Evolutionary conservation across 2,329 filamentous ascomycete species (phyloP).

Genomic region (Xylariales sp.): DNA sequence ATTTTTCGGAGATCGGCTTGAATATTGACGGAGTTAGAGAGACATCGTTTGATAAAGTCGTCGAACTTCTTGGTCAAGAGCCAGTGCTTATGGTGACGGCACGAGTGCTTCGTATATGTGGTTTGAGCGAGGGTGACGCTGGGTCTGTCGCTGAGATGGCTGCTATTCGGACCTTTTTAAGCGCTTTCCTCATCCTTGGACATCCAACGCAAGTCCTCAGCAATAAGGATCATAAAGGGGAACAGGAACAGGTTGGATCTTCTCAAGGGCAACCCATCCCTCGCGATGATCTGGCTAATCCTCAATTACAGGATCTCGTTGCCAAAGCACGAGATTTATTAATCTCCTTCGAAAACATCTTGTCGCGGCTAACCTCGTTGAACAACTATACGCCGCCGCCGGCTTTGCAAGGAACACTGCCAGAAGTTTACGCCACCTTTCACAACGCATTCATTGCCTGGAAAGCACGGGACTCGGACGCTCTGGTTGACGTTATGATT

Average conservation of each 20-base stretch:
- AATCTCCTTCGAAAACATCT: conserved; percentile 79
- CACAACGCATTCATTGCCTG: conserved; percentile 84
- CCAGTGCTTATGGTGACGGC: conserved; percentile 74
- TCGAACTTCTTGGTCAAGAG: conserved; percentile 73
- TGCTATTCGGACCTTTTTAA: conserved; percentile 79
- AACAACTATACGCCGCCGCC: conserved; percentile 76
- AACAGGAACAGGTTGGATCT: conserved; percentile 67
- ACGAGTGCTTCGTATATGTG: conserved; percentile 75
- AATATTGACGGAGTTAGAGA: conserved; percentile 77
- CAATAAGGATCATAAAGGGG: conserved; percentile 73
- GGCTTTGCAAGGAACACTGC: conserved; percentile 70
- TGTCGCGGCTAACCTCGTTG: conserved; percentile 72
- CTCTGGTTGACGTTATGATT: conserved; percentile 86
- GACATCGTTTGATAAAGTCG: conserved; percentile 79
- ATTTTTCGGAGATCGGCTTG: conserved; percentile 74
- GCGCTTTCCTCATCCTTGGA: conserved; percentile 81
- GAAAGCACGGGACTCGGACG: conserved; percentile 83
- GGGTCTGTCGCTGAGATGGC: conserved; percentile 76
- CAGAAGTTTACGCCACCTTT: conserved; percentile 78
- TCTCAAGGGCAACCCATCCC: conserved; percentile 57
- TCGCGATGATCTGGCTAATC: conserved; percentile 68
- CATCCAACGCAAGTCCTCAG: conserved; percentile 83
- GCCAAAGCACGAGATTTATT: conserved; percentile 81
- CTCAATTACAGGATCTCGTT: conserved; percentile 76
- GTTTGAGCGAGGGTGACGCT: conserved; percentile 72